Conservation (phyloP, 192 early-diverging fungal genomes). For the Entophlyctis luteolus region DNA sequence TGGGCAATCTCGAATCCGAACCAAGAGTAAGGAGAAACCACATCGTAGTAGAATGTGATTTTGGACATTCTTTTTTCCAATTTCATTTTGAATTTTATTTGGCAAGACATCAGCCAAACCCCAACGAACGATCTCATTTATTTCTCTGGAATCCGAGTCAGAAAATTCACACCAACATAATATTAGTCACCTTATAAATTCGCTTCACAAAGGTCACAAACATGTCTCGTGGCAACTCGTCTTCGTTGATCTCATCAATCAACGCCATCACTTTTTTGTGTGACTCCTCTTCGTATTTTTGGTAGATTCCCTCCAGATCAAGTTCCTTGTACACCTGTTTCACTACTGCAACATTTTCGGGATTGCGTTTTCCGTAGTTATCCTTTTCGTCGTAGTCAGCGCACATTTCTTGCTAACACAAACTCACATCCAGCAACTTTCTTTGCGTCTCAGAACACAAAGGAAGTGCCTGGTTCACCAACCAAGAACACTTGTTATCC, state of each 20-base stretch:
- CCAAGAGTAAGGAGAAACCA: conserved; percentile 27
- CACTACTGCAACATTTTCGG: conserved; percentile 71
- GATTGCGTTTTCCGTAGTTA: conserved; percentile 87
- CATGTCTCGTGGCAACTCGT: conserved; percentile 73
- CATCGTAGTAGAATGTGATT: conserved; percentile 17
- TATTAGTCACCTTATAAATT: conserved; percentile 73
- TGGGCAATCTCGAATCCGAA: conserved; percentile 27
- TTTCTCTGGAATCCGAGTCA: conserved; percentile 3
- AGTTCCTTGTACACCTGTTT: conserved; percentile 83
- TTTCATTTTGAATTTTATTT: not conserved
- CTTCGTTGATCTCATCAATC: conserved; percentile 79
- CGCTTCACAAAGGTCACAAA: conserved; percentile 91
- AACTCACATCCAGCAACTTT: conserved; percentile 66
- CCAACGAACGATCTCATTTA: not conserved
- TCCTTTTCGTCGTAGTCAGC: conserved; percentile 42
- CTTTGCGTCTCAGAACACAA: conserved; percentile 78
- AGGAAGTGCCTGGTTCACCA: conserved; percentile 87
- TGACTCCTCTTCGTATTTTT: conserved; percentile 84
- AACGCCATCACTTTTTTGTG: conserved; percentile 67
- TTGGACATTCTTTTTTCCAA: not conserved
- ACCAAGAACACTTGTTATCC: conserved; percentile 99
- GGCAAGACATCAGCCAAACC: not conserved
- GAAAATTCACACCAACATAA: not conserved
- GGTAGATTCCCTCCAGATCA: conserved; percentile 73
- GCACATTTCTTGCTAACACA: not conserved